Evolutionary conservation across 2,329 filamentous ascomycete species (phyloP).

Genomic region (Polychaeton citri): DNA sequence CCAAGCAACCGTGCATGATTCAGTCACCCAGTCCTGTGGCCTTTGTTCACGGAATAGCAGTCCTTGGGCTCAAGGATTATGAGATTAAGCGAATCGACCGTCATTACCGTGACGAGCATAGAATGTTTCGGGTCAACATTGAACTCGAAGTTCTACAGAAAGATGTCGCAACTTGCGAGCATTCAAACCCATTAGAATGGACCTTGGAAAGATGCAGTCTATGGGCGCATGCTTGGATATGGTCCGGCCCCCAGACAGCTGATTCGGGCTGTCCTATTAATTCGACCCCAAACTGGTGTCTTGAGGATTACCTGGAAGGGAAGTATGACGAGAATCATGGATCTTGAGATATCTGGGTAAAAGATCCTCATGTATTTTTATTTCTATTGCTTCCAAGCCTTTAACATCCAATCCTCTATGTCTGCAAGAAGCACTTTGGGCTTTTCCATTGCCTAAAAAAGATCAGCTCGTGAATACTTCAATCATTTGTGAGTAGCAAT

Average conservation of each 20-base stretch:
- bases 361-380: background rate
- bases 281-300: conserved; percentile 8
- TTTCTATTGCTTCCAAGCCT: conserved; percentile 15
- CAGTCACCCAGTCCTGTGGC: conserved; percentile 6
- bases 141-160: conserved; percentile 12
- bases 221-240: conserved; percentile 9
- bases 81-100: conserved; percentile 10
- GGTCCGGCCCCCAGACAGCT: background rate
- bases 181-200: background rate
- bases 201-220: conserved; percentile 2
- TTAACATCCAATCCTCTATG: conserved; percentile 20
- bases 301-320: conserved; percentile 13
- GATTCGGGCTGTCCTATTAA: background rate
- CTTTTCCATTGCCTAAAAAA: conserved; percentile 21
- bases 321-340: conserved; percentile 1
- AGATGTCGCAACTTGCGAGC: background rate
- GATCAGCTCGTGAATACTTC: background rate
- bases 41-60: conserved; percentile 16
- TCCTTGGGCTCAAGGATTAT: conserved; percentile 13
- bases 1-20: conserved; percentile 10
- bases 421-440: conserved; percentile 19
- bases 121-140: conserved; percentile 8
- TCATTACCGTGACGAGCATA: conserved; percentile 11
- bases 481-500: background rate
- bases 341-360: background rate